Conservation (phyloP, 1,284 basidiomycete genomes). For the Leccinum subfulvum region DNA sequence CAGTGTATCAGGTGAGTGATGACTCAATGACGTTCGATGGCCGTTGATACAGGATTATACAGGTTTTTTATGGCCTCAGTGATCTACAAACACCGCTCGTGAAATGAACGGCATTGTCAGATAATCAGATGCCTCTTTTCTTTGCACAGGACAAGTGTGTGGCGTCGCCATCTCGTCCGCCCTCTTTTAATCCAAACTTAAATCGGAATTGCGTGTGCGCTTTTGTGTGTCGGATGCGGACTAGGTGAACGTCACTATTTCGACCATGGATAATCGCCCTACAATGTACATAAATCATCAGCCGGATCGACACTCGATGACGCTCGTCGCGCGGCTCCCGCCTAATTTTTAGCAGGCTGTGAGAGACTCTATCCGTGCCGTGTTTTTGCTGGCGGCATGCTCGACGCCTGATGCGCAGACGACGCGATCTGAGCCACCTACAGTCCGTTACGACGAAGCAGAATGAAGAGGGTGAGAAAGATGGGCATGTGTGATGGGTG, state of each 20-base stretch:
- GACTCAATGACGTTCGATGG: constrained; percentile 53
- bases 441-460: too few species aligned
- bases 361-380: constrained; percentile 58
- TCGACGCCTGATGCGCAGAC: constrained; percentile 35
- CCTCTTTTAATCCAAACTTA: constrained; percentile 72
- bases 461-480: too few species aligned
- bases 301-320: constrained; percentile 64
- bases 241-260: constrained; percentile 39
- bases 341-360: constrained; percentile 63
- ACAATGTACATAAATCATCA: constrained; percentile 50
- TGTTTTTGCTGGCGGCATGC: constrained; percentile 65
- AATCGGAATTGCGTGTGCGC: constrained; percentile 57
- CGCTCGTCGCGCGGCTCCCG: constrained; percentile 40
- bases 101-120: not conserved
- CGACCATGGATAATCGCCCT: not conserved
- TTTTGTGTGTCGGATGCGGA: constrained; percentile 63
- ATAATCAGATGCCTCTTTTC: constrained; percentile 9
- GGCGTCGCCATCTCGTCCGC: constrained; percentile 80
- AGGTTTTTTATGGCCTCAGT: constrained; percentile 76
- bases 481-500: too few species aligned
- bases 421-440: too few species aligned
- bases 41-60: constrained; percentile 78
- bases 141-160: constrained; percentile 68
- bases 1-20: constrained; percentile 61
- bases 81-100: constrained; percentile 15